These are phyloP conservation scores for Lasiosphaeris hirsuta DNA, from an alignment of 495 filamentous ascomycete species.

Conservation along the genomic window DNA sequence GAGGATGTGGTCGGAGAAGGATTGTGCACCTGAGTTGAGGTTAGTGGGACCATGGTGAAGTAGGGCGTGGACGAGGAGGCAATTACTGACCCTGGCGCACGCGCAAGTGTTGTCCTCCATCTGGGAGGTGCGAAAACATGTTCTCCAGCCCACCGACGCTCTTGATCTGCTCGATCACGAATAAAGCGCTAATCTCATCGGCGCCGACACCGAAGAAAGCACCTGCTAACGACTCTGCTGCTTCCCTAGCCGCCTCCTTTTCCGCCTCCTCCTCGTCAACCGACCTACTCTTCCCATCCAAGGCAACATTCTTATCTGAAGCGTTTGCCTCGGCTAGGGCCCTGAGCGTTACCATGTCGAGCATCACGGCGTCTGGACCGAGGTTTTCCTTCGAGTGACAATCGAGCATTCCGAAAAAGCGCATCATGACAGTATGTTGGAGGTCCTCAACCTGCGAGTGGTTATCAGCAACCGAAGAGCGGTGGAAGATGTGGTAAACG, in stretches of 20 bases:
- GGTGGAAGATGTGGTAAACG: no score
- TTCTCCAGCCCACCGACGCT: constrained; percentile 40
- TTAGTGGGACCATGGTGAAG: not conserved
- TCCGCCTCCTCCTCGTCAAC: constrained; percentile 16
- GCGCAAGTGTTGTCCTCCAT: constrained; percentile 45
- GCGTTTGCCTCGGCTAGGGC: constrained; percentile 23
- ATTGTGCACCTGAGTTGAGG: constrained; percentile 7
- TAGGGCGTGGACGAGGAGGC: not conserved
- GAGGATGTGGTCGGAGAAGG: not conserved
- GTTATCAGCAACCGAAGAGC: no score
- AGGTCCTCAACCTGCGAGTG: not conserved
- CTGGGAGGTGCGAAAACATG: constrained; percentile 40
- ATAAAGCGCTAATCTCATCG: constrained; percentile 43
- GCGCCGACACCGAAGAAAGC: constrained; percentile 45
- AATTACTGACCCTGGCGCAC: constrained; percentile 33
- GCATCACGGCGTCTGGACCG: constrained; percentile 10
- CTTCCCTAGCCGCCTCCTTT: constrained; percentile 23
- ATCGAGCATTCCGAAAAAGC: constrained; percentile 1
- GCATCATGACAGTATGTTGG: constrained; percentile 1
- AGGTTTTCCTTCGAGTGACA: constrained; percentile 5
- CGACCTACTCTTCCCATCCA: not conserved
- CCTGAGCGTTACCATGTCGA: constrained; percentile 35
- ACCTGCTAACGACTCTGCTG: constrained; percentile 35
- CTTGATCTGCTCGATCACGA: constrained; percentile 50
- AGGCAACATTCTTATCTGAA: not conserved